These are phyloP conservation scores for Paramecium tetraurelia DNA, from an alignment of 73 alveolate genomes.

Conservation along the genomic window DNA sequence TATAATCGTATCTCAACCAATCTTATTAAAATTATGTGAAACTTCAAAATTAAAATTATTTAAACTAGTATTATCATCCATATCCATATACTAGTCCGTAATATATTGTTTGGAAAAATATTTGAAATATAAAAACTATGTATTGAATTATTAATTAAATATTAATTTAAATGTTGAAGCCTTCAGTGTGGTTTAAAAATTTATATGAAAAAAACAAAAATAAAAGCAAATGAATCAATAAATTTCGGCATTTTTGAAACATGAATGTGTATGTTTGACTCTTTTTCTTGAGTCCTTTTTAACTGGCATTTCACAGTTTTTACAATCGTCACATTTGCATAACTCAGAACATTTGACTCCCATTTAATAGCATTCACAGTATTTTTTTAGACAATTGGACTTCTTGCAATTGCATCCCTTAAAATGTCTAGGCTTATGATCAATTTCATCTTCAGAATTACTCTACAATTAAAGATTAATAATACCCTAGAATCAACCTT, in stretches of 20 bases:
- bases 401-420: slow-evolving; percentile 96
- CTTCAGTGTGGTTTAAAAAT: not conserved
- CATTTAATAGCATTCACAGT: slow-evolving; percentile 94
- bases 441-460: slow-evolving; percentile 51
- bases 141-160: not conserved
- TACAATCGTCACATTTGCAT: slow-evolving; percentile 95
- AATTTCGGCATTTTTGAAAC: not conserved
- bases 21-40: not conserved
- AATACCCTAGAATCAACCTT: slow-evolving; percentile 60
- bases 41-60: not conserved
- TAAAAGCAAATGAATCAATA: not conserved
- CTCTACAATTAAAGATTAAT: not conserved
- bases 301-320: slow-evolving; percentile 70
- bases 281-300: slow-evolving; percentile 53
- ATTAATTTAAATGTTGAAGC: not conserved
- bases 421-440: slow-evolving; percentile 66
- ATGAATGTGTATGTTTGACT: not conserved
- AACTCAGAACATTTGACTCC: slow-evolving; percentile 85
- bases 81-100: not conserved
- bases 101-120: not conserved
- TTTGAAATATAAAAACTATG: not conserved
- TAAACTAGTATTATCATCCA: not conserved
- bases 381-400: slow-evolving; percentile 93
- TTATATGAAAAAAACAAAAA: not conserved
- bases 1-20: not conserved